A percentile compares a stretch with the other conserved stretches of the same genome.
Conservation (phyloP, 2,329 filamentous ascomycete species). For the Pseudogymnoascus sp. region DNA sequence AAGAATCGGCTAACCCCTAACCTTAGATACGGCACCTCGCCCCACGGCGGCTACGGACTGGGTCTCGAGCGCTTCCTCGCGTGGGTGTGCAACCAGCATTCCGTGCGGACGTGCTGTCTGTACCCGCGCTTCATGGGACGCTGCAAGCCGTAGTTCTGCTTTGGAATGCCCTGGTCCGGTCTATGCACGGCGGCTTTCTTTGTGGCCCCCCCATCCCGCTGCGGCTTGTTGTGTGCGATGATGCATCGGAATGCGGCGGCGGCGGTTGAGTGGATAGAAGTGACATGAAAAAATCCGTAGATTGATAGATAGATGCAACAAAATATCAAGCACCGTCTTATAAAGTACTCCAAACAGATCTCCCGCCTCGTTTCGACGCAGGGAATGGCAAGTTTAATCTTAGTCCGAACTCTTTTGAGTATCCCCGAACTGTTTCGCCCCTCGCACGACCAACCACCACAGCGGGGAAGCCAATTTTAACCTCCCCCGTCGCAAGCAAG, state of each 20-base stretch:
- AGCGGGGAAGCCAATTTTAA: too few relatives aligned
- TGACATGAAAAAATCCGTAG: not conserved
- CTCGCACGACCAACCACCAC: too few relatives aligned
- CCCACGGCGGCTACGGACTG: constrained; percentile 87
- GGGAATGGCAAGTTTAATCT: too few relatives aligned
- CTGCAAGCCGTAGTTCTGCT: constrained; percentile 56
- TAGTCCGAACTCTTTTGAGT: too few relatives aligned
- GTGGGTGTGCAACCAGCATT: constrained; percentile 56
- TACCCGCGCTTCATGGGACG: constrained; percentile 76
- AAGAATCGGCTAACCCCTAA: constrained; percentile 55
- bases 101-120: constrained; percentile 59
- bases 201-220: not conserved
- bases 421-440: too few relatives aligned
- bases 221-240: not conserved
- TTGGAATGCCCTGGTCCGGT: too few relatives aligned
- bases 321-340: not conserved
- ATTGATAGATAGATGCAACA: too few relatives aligned
- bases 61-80: constrained; percentile 73
- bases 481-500: too few relatives aligned
- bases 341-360: too few relatives aligned
- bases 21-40: constrained; percentile 71
- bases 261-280: not conserved
- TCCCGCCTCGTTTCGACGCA: too few relatives aligned
- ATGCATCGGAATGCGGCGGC: not conserved
- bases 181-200: not conserved